Base-by-base conservation (phyloP, 2,329 filamentous ascomycete genomes). In the Nakataea oryzae region DNA sequence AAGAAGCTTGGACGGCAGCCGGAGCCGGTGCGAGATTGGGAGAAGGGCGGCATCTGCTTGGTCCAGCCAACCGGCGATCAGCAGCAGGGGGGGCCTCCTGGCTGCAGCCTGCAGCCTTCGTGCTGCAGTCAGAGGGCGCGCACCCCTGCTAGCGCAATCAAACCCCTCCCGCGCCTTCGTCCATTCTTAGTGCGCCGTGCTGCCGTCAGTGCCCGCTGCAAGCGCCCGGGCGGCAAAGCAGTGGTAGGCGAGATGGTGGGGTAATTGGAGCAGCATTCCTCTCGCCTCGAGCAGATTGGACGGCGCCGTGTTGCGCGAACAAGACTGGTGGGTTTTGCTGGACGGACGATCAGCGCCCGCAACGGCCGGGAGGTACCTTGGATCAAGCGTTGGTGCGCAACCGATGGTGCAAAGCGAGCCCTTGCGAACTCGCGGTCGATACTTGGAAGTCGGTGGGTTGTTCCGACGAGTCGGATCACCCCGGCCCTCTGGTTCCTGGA, bases 161-260 rank as follows among this genome's bases (percentile, higher is more conserved):
- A 59, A 59, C 58, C 58, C 57, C 29, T 56, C 50, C 47, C 50
- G 50, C 27, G 26, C 12, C 12, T 28, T 28, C 54, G 27, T 56
- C 54, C 54, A 56, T 56, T 56, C 54, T 56, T 56, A 21, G 54
- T 29, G 2, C 41, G 41, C 21, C 54, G 54, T 56, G 41, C 21
- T 47, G 41, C 54, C 12, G 54, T 56, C 54, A 56, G 54, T 56
- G 24, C 54, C 0, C 17, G 29, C 58, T 60, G 66, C 66, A 68
- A 68, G 66, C 67, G 68, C 67, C 64, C 59, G 62, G 60, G 63
- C 62, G 65, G 61, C 62, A 60, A 63, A 55, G 41, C 59, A n/a
- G 60, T 61, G 26, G 17, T n/a, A 50, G 41, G 2, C 41, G 17
- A 47, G 4, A 21, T 47, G 41, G 41, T 47, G 41, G 41, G 41